These are phyloP conservation scores for Mortierella sp. DNA, from an alignment of 371 early-diverging fungal species.

Conservation along the genomic window DNA sequence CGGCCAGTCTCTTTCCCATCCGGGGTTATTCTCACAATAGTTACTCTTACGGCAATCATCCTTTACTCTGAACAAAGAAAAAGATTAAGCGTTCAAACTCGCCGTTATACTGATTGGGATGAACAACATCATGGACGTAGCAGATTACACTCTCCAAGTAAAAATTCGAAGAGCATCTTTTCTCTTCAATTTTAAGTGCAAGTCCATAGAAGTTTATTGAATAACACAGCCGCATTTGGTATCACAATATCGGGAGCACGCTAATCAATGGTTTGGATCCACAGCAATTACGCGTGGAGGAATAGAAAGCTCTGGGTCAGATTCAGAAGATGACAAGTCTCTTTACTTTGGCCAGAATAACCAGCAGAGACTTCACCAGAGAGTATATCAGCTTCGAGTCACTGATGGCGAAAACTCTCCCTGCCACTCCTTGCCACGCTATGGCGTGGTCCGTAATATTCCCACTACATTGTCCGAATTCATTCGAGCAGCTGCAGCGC, in stretches of 20 bases:
- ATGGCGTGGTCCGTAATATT: conserved; percentile 31
- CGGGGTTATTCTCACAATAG: too few species aligned
- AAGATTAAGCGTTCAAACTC: too few species aligned
- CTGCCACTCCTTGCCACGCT: conserved; percentile 9
- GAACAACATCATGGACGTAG: too few species aligned
- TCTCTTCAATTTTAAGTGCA: too few species aligned
- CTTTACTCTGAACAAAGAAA: too few species aligned
- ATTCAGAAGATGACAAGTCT: conserved; percentile 10
- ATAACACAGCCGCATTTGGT: not conserved
- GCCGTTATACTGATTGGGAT: too few species aligned
- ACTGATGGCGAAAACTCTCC: conserved; percentile 21
- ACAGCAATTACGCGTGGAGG: conserved; percentile 31
- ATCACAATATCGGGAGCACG: conserved; percentile 5
- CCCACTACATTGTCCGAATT: conserved; percentile 46
- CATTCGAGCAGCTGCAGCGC: conserved; percentile 45
- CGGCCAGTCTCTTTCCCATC: too few species aligned
- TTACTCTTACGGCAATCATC: too few species aligned
- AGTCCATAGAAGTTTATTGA: not conserved
- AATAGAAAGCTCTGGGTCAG: not conserved
- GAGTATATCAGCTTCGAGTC: conserved; percentile 37
- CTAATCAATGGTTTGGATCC: conserved; percentile 43
- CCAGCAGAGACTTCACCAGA: conserved; percentile 17
- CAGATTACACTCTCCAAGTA: too few species aligned
- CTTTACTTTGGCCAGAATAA: conserved; percentile 13
- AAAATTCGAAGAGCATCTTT: too few species aligned